Conservation (phyloP, 139 green algal species). For the Chlamydomonas sphaeroides region DNA sequence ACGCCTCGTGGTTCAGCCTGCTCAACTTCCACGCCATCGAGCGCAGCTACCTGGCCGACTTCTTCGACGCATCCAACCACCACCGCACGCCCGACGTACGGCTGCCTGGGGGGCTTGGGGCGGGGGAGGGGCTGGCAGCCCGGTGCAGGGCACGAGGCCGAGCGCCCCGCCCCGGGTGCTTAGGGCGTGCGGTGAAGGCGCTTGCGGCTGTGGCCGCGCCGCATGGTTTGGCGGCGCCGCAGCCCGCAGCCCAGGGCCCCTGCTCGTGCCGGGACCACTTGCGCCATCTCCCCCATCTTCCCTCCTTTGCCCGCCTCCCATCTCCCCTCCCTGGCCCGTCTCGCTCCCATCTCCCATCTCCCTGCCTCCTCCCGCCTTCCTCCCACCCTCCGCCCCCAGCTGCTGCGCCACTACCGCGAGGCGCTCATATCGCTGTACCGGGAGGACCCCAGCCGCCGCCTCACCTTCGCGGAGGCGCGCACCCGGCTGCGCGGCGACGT, state of each 20-base stretch:
- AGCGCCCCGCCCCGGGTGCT: too few species aligned
- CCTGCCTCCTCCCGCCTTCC: too few species aligned
- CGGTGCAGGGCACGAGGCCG: neutral
- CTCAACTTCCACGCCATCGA: constrained; percentile 66
- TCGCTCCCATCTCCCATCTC: too few species aligned
- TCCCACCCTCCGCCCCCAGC: neutral
- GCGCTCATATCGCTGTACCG: constrained; percentile 81
- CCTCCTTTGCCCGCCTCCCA: too few species aligned
- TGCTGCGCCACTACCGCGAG: constrained; percentile 77
- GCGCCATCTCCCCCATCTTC: too few species aligned
- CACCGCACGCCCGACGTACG: constrained; percentile 43
- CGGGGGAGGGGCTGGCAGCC: neutral
- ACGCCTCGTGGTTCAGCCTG: constrained; percentile 69
- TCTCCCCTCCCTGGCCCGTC: too few species aligned
- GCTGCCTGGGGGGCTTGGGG: neutral
- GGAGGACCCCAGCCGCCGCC: constrained; percentile 49
- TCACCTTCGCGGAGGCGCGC: constrained; percentile 77
- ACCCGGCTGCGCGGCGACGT: constrained; percentile 70
- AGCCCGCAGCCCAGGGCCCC: too few species aligned
- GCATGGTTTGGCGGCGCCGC: too few species aligned
- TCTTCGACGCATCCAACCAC: constrained; percentile 58
- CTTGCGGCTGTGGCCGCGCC: too few species aligned
- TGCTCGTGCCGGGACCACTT: too few species aligned
- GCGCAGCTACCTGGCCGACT: constrained; percentile 57
- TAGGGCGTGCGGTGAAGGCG: too few species aligned